Evolutionary conservation across 2,329 filamentous ascomycete species (phyloP).

Genomic region (Plenodomus lindquistii): DNA sequence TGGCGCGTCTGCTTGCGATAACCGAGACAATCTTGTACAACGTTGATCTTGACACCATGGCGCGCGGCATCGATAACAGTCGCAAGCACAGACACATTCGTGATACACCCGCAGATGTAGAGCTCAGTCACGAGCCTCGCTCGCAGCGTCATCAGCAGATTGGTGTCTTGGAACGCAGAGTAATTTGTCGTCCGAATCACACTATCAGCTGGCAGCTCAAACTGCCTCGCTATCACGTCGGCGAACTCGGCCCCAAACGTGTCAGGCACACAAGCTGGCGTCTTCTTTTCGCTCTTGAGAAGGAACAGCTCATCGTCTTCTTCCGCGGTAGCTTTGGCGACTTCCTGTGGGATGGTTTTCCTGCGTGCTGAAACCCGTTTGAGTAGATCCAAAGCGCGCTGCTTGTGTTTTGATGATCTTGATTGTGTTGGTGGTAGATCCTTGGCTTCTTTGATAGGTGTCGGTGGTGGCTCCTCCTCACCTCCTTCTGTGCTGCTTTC

Average conservation of each 20-base stretch:
- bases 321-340: conserved; percentile 31
- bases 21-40: conserved; percentile 87
- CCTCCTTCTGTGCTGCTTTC: conserved; percentile 40
- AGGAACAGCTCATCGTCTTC: conserved; percentile 55
- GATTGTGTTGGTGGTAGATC: conserved; percentile 36
- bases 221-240: conserved; percentile 53
- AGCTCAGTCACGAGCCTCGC: conserved; percentile 86
- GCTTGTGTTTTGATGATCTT: conserved; percentile 40
- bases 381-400: conserved; percentile 42
- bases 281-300: conserved; percentile 40
- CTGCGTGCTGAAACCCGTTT: conserved; percentile 42
- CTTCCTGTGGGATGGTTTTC: conserved; percentile 31
- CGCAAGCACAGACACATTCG: conserved; percentile 87
- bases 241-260: conserved; percentile 56
- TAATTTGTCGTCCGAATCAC: conserved; percentile 75
- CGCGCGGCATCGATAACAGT: conserved; percentile 88
- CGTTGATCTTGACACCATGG: conserved; percentile 83
- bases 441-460: conserved; percentile 12
- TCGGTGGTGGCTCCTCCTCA: conserved; percentile 29
- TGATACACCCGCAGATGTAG: conserved; percentile 83
- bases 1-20: conserved; percentile 74
- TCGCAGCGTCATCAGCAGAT: conserved; percentile 75
- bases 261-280: conserved; percentile 48
- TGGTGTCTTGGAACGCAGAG: conserved; percentile 79
- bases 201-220: conserved; percentile 56